Conservation (phyloP, 2,329 filamentous ascomycete genomes). For the Chaetomium olivaceum region DNA sequence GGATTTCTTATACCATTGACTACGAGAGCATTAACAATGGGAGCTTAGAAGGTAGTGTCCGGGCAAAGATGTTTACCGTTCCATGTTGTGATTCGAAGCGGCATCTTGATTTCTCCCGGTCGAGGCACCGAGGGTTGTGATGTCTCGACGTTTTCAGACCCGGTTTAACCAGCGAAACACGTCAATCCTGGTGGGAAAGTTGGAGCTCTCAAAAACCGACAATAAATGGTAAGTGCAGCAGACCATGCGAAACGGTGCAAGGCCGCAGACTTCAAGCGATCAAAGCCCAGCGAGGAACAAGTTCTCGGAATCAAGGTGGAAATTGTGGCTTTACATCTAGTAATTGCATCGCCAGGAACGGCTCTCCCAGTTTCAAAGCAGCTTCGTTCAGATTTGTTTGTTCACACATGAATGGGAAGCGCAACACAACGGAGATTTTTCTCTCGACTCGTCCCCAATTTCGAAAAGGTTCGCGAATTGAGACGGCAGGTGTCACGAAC, state of each 20-base stretch:
- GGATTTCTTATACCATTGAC: constrained; percentile 84
- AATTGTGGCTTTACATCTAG: constrained; percentile 3
- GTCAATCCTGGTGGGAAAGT: neutral
- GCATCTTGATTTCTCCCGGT: constrained; percentile 52
- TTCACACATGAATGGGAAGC: neutral
- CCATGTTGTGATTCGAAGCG: constrained; percentile 81
- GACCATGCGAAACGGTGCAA: neutral
- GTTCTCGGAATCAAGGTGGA: constrained; percentile 6
- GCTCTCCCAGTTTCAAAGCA: neutral
- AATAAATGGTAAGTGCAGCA: neutral
- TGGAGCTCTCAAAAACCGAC: neutral
- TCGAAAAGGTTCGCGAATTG: too few species aligned
- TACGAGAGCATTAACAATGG: constrained; percentile 38
- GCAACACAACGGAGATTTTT: neutral
- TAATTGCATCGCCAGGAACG: neutral
- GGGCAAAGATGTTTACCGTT: constrained; percentile 60
- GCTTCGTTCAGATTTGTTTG: neutral
- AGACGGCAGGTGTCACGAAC: neutral
- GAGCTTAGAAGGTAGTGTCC: neutral
- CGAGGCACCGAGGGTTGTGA: neutral
- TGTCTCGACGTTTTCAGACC: neutral
- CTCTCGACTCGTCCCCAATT: neutral
- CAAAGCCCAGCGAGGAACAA: neutral
- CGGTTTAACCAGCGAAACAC: neutral
- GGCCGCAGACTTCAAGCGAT: neutral